phyloP scores from a whole-genome alignment of 306 rosid species.

The Gynostemma pentaphyllum region DNA sequence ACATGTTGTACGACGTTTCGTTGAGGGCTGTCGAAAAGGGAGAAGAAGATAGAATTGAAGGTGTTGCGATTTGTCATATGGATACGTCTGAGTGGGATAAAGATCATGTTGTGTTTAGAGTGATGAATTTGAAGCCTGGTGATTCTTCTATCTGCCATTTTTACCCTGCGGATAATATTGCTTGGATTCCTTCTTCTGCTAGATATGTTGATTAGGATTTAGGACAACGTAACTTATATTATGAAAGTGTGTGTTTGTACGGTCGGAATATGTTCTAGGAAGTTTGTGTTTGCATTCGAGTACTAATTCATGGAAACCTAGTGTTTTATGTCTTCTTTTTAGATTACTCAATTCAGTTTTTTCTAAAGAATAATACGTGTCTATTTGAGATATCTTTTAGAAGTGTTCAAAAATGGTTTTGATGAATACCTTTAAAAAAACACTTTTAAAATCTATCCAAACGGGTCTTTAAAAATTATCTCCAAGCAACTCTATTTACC shows the following conservation, averaged over 20 bases:
- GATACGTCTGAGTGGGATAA: slow-evolving; percentile 63
- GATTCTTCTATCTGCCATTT: slow-evolving; percentile 68
- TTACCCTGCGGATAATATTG: slow-evolving; percentile 42
- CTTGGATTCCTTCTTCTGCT: slow-evolving; percentile 29
- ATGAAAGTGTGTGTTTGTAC: not conserved
- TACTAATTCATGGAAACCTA: too few relatives aligned
- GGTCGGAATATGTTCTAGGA: not conserved
- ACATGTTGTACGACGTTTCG: slow-evolving; percentile 30
- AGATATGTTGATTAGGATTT: not conserved
- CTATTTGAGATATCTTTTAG: too few relatives aligned
- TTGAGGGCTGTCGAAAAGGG: slow-evolving; percentile 45
- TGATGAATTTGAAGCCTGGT: slow-evolving; percentile 37
- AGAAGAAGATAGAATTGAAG: slow-evolving; percentile 44
- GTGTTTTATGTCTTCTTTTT: not conserved
- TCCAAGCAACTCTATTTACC: too few relatives aligned
- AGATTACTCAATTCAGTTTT: not conserved
- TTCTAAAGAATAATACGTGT: too few relatives aligned
- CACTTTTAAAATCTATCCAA: too few relatives aligned
- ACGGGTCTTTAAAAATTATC: too few relatives aligned
- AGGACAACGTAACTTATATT: not conserved
- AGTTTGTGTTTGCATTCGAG: not conserved
- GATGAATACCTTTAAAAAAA: too few relatives aligned
- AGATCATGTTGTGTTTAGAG: slow-evolving; percentile 39
- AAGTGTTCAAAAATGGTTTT: too few relatives aligned
- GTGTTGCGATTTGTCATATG: slow-evolving; percentile 61